Conservation (phyloP, 352 stramenopile genomes). For the Phytophthora niederhauseri region DNA sequence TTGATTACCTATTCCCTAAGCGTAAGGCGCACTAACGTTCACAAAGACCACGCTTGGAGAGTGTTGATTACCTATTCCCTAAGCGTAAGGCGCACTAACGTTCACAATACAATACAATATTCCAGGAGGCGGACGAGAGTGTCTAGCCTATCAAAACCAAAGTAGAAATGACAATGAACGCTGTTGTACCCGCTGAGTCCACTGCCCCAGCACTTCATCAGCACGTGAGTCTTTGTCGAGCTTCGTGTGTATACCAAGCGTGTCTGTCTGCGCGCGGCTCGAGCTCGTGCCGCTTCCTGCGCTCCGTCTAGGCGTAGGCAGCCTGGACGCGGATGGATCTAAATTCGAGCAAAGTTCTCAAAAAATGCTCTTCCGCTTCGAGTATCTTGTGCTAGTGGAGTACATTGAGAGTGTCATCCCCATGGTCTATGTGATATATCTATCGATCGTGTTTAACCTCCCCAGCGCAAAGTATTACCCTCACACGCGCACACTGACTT, state of each 20-base stretch:
- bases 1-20: no score
- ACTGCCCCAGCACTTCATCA: not conserved
- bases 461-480: conserved; percentile 36
- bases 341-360: conserved; percentile 2
- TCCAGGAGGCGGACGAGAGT: no score
- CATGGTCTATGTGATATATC: conserved; percentile 24
- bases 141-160: not conserved
- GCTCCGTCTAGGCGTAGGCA: no score
- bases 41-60: no score
- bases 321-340: not conserved
- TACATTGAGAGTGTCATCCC: conserved; percentile 18
- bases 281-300: no score
- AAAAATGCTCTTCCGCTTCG: not conserved
- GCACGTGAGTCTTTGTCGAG: not conserved
- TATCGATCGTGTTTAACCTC: conserved; percentile 23
- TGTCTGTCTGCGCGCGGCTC: no score
- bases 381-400: conserved; percentile 4
- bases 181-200: not conserved
- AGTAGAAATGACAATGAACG: not conserved
- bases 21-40: no score
- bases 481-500: not conserved
- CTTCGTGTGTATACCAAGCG: not conserved
- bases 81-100: no score
- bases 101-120: no score
- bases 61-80: no score